These are phyloP conservation scores for Brassica juncea DNA, from an alignment of 345 rosid species.

Conservation along the genomic window DNA sequence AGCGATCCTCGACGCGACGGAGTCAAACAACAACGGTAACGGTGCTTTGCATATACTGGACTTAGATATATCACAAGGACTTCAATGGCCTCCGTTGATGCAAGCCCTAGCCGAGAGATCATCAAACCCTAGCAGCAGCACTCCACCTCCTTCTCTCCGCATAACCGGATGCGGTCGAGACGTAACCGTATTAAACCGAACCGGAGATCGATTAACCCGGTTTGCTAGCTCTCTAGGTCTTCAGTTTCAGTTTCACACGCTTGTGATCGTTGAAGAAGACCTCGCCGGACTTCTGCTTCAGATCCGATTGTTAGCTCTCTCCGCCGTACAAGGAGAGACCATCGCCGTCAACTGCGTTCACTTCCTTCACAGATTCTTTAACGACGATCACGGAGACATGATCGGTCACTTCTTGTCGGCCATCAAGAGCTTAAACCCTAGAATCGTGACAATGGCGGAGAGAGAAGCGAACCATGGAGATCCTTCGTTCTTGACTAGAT, in stretches of 20 bases:
- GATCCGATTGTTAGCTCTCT: conserved; percentile 46
- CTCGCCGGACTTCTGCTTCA: conserved; percentile 48
- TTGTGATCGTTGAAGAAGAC: conserved; percentile 59
- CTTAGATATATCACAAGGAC: conserved; percentile 94
- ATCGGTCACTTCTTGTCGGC: conserved; percentile 52
- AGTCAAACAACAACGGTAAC: conserved; percentile 42
- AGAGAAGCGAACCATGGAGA: conserved; percentile 79
- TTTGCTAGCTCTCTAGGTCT: conserved; percentile 85
- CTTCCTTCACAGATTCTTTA: conserved; percentile 63
- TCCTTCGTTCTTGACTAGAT: conserved; percentile 63
- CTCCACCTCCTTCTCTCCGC: conserved; percentile 58
- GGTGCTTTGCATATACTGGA: conserved; percentile 73
- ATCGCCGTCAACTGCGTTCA: conserved; percentile 78
- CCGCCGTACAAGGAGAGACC: conserved; percentile 61
- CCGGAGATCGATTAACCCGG: conserved; percentile 80
- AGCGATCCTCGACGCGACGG: conserved; percentile 79
- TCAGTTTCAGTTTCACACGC: conserved; percentile 75
- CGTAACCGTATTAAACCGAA: conserved; percentile 52
- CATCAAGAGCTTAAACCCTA: conserved; percentile 71
- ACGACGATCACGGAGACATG: conserved; percentile 51
- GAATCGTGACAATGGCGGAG: conserved; percentile 76
- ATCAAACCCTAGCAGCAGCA: conserved; percentile 32
- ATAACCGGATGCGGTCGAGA: conserved; percentile 89
- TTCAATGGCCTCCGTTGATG: conserved; percentile 99
- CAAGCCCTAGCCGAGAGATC: conserved; percentile 82